These are phyloP conservation scores for Lycium ferocissimum DNA, from an alignment of 257 asterid species.

Conservation along the genomic window DNA sequence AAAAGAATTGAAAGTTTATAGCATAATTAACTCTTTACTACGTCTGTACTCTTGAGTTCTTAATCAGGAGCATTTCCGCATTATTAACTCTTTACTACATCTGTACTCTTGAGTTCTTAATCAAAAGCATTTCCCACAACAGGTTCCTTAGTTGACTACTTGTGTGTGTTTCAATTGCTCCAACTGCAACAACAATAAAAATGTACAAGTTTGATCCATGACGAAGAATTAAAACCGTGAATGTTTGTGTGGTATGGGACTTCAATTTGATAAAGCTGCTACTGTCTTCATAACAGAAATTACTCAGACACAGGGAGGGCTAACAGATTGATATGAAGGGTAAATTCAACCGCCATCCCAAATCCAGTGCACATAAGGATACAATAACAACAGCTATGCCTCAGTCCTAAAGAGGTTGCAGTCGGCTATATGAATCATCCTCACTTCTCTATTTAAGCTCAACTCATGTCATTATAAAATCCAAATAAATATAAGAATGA, in stretches of 20 bases:
- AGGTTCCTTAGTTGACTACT: conserved; percentile 45
- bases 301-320: too few species aligned
- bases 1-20: neutral
- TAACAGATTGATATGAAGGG: too few species aligned
- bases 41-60: conserved; percentile 28
- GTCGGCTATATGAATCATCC: too few species aligned
- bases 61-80: conserved; percentile 40
- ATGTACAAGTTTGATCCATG: neutral
- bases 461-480: too few species aligned
- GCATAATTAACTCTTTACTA: conserved; percentile 3
- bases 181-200: conserved; percentile 51
- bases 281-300: too few species aligned
- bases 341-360: neutral
- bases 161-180: conserved; percentile 61
- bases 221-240: too few species aligned
- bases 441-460: too few species aligned
- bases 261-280: too few species aligned
- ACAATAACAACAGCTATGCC: too few species aligned
- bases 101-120: conserved; percentile 34
- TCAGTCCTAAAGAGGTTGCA: too few species aligned
- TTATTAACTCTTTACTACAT: conserved; percentile 1
- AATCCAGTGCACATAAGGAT: neutral
- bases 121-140: conserved; percentile 38
- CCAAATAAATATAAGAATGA: too few species aligned
- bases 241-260: too few species aligned